phyloP scores from a whole-genome alignment of 2,329 filamentous ascomycete species.

The Diaporthe ilicicola region DNA sequence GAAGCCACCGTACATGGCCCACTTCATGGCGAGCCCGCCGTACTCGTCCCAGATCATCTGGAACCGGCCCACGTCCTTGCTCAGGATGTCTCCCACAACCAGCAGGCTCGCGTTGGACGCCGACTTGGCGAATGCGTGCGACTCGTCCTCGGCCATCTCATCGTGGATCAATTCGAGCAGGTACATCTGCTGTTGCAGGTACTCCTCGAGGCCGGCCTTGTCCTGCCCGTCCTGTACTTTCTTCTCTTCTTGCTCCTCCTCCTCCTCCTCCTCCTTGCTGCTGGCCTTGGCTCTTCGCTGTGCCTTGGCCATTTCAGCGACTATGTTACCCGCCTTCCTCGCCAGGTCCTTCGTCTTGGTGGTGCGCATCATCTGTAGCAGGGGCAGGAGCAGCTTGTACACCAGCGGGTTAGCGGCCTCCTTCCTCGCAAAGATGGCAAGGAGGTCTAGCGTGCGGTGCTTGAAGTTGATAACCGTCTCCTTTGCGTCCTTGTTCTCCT shows the following conservation, averaged over 20 bases:
- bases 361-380: conserved; percentile 79
- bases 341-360: conserved; percentile 80
- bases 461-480: conserved; percentile 95
- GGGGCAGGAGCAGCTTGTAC: conserved; percentile 76
- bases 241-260: background rate
- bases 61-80: conserved; percentile 47
- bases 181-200: conserved; percentile 57
- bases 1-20: conserved; percentile 29
- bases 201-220: conserved; percentile 49
- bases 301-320: conserved; percentile 76
- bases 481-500: conserved; percentile 86
- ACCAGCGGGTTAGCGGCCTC: conserved; percentile 74
- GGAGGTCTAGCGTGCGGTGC: conserved; percentile 86
- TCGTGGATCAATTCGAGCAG: conserved; percentile 74
- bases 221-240: conserved; percentile 39
- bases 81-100: conserved; percentile 69
- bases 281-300: conserved; percentile 64
- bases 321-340: conserved; percentile 75
- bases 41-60: conserved; percentile 53
- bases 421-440: conserved; percentile 85
- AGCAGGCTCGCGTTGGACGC: conserved; percentile 78
- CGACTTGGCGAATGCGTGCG: conserved; percentile 76
- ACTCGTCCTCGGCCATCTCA: conserved; percentile 68
- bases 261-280: conserved; percentile 52
- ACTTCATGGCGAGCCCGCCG: conserved; percentile 56